Conservation (phyloP, 768 basidiomycete genomes). For the Lyophyllum atratum region DNA sequence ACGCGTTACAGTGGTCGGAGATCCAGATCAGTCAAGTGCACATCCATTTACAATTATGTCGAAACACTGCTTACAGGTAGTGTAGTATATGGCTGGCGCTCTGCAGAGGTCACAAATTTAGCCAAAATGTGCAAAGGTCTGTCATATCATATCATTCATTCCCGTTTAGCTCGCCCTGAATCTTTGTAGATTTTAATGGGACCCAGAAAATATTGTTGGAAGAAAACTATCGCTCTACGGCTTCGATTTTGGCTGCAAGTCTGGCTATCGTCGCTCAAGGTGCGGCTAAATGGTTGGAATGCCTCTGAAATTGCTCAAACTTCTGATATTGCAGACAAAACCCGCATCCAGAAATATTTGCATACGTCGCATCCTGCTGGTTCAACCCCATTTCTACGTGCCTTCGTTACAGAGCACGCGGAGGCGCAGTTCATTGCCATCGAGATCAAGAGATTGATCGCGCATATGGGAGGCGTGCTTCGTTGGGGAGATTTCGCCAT, state of each 20-base stretch:
- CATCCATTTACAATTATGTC: not conserved
- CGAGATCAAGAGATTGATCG: slow-evolving; percentile 79
- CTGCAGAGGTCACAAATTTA: slow-evolving; percentile 76
- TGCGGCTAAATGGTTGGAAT: slow-evolving; percentile 23
- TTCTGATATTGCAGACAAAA: slow-evolving; percentile 52
- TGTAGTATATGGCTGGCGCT: slow-evolving; percentile 83
- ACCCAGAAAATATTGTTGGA: slow-evolving; percentile 76
- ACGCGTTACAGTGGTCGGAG: slow-evolving; percentile 81
- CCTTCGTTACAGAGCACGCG: slow-evolving; percentile 52
- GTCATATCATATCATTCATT: not conserved
- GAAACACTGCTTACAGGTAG: slow-evolving; percentile 3
- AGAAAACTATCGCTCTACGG: slow-evolving; percentile 86
- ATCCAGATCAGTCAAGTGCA: slow-evolving; percentile 87
- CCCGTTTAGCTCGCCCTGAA: not conserved
- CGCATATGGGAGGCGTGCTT: slow-evolving; percentile 70
- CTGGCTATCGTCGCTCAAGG: slow-evolving; percentile 85
- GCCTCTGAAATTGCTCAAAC: not conserved
- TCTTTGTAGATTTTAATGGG: slow-evolving; percentile 56
- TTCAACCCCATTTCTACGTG: slow-evolving; percentile 55
- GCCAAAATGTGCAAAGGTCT: slow-evolving; percentile 68
- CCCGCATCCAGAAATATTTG: slow-evolving; percentile 73
- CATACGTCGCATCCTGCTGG: slow-evolving; percentile 69
- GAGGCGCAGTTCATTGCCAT: slow-evolving; percentile 73
- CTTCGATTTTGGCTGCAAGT: slow-evolving; percentile 69
- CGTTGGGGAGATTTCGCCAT: slow-evolving; percentile 79